phyloP scores from a whole-genome alignment of 495 filamentous ascomycete genomes.

The Astrocystis sublimbata region DNA sequence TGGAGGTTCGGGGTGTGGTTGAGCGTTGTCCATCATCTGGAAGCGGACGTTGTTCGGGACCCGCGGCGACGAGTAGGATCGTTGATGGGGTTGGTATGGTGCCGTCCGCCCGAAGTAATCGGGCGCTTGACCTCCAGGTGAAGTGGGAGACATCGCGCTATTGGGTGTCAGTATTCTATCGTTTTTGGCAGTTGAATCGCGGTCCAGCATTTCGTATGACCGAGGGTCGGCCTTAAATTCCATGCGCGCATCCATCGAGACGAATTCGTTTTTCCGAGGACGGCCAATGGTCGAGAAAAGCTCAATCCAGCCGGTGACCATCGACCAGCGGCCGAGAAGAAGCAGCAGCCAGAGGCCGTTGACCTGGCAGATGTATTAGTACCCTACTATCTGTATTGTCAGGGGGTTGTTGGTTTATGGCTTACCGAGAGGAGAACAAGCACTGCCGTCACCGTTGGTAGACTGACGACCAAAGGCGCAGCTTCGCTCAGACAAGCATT shows the following conservation, averaged over 20 bases:
- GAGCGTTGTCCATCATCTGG: conserved; percentile 41
- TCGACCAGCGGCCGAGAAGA: conserved; percentile 76
- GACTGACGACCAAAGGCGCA: conserved; percentile 60
- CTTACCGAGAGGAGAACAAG: conserved; percentile 78
- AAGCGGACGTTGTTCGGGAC: conserved; percentile 41
- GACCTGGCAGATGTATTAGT: conserved; percentile 46
- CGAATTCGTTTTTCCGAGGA: conserved; percentile 68
- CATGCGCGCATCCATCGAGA: conserved; percentile 77
- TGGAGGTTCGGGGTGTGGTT: conserved; percentile 20
- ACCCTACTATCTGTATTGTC: not conserved
- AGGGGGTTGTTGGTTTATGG: conserved; percentile 22
- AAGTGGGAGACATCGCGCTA: conserved; percentile 42
- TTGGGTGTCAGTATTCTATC: conserved; percentile 49
- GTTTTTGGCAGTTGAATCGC: conserved; percentile 48
- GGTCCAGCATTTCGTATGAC: conserved; percentile 81
- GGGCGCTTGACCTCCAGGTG: conserved; percentile 43
- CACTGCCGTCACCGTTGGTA: conserved; percentile 78
- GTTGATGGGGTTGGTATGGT: conserved; percentile 46
- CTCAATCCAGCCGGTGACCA: conserved; percentile 82
- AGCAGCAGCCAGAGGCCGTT: conserved; percentile 84
- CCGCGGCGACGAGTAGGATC: conserved; percentile 51
- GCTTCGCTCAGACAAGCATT: conserved; percentile 62
- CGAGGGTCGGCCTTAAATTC: conserved; percentile 62
- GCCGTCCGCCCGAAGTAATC: conserved; percentile 51
- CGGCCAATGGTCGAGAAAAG: conserved; percentile 45